Conservation (phyloP, 2,329 filamentous ascomycete species). For the Zasmidium citrigriseum region DNA sequence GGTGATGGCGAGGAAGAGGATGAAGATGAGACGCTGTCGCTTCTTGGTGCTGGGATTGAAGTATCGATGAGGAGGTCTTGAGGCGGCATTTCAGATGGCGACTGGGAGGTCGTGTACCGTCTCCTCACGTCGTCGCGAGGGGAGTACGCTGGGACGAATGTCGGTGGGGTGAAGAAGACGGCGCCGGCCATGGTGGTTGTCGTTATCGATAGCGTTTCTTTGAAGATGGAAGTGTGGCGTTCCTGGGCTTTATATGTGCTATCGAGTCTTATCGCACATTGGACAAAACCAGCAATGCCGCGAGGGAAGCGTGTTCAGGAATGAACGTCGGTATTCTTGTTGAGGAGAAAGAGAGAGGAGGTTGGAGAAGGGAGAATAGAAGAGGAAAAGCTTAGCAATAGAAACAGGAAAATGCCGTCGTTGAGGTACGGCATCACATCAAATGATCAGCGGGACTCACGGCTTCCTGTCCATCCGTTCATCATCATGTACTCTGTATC, state of each 20-base stretch:
- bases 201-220: background rate
- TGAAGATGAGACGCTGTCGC: background rate
- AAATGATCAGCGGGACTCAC: background rate
- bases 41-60: background rate
- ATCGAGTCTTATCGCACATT: background rate
- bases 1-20: background rate
- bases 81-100: too few species aligned
- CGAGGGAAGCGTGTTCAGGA: background rate
- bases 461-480: background rate
- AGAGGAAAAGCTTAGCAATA: background rate
- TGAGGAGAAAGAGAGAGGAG: background rate
- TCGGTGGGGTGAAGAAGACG: background rate
- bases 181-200: background rate
- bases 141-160: background rate
- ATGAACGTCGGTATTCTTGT: background rate
- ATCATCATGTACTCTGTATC: background rate
- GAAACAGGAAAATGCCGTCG: background rate
- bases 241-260: too few species aligned
- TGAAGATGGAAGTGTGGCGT: background rate
- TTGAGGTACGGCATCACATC: background rate
- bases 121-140: background rate
- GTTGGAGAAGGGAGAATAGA: background rate
- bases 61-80: background rate
- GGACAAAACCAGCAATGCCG: background rate
- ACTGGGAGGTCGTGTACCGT: background rate